phyloP scores from a whole-genome alignment of 345 rosid species.

The Dimocarpus longan region DNA sequence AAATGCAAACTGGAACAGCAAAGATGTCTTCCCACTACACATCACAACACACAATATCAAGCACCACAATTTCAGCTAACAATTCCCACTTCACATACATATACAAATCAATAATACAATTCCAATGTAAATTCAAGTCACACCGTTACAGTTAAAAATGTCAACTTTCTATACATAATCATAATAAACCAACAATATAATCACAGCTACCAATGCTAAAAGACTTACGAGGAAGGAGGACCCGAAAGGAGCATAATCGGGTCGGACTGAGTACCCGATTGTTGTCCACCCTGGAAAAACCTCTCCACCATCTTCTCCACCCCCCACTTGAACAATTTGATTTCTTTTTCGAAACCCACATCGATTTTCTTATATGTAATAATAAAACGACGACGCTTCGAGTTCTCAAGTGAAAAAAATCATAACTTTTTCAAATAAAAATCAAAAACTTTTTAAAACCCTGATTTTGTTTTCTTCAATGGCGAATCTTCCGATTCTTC shows the following conservation, averaged over 20 bases:
- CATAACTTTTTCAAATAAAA: no score
- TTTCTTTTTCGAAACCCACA: background rate
- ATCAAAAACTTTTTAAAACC: background rate
- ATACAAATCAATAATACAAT: background rate
- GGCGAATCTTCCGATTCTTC: conserved; percentile 82
- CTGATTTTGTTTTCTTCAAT: conserved; percentile 22
- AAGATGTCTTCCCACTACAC: conserved; percentile 83
- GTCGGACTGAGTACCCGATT: conserved; percentile 18
- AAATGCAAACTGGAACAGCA: conserved; percentile 77
- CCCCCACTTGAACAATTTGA: background rate
- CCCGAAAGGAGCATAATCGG: conserved; percentile 71
- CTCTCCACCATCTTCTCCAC: conserved; percentile 44
- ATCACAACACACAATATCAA: background rate
- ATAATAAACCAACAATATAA: background rate
- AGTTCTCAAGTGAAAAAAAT: no score
- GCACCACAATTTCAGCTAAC: background rate
- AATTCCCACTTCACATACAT: background rate
- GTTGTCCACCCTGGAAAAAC: conserved; percentile 42
- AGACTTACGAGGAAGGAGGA: conserved; percentile 60
- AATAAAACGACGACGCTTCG: no score
- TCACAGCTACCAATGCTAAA: background rate
- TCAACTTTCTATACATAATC: no score
- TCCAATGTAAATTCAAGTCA: background rate
- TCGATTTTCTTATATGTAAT: no score
- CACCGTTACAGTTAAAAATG: no score